Conservation (phyloP, 1,284 basidiomycete genomes). For the Mycena citricolor region DNA sequence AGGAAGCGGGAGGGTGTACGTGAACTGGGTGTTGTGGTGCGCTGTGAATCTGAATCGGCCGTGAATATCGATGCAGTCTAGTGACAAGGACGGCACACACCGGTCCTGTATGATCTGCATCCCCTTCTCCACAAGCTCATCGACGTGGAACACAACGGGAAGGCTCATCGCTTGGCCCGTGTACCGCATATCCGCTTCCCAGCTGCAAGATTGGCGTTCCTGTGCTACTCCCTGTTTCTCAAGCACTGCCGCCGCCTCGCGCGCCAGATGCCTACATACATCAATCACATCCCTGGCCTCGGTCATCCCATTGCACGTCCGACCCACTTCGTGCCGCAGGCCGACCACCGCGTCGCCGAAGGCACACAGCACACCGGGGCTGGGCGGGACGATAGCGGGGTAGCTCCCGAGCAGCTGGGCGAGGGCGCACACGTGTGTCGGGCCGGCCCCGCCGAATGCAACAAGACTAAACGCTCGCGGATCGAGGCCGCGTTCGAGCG, state of each 20-base stretch:
- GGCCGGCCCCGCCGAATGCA: slow-evolving; percentile 30
- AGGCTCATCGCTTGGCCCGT: slow-evolving; percentile 31
- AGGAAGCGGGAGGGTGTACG: slow-evolving; percentile 30
- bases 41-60: too few species aligned
- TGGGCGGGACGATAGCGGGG: slow-evolving; percentile 32
- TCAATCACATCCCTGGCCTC: slow-evolving; percentile 22
- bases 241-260: slow-evolving; percentile 25
- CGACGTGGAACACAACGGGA: slow-evolving; percentile 26
- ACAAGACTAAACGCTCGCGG: slow-evolving; percentile 31
- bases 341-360: slow-evolving; percentile 31
- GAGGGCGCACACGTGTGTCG: slow-evolving; percentile 28
- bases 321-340: slow-evolving; percentile 27
- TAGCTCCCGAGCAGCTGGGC: slow-evolving; percentile 19
- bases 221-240: slow-evolving; percentile 27
- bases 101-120: slow-evolving; percentile 16
- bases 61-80: too few species aligned
- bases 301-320: slow-evolving; percentile 26
- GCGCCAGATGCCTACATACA: slow-evolving; percentile 22
- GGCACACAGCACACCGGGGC: slow-evolving; percentile 34
- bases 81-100: slow-evolving; percentile 3
- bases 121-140: slow-evolving; percentile 24
- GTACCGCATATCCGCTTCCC: slow-evolving; percentile 31
- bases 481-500: slow-evolving; percentile 33
- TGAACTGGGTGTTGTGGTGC: slow-evolving; percentile 30
- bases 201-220: slow-evolving; percentile 19